phyloP scores from a whole-genome alignment of 1,284 basidiomycete species.

The Leccinum pallidistipes region DNA sequence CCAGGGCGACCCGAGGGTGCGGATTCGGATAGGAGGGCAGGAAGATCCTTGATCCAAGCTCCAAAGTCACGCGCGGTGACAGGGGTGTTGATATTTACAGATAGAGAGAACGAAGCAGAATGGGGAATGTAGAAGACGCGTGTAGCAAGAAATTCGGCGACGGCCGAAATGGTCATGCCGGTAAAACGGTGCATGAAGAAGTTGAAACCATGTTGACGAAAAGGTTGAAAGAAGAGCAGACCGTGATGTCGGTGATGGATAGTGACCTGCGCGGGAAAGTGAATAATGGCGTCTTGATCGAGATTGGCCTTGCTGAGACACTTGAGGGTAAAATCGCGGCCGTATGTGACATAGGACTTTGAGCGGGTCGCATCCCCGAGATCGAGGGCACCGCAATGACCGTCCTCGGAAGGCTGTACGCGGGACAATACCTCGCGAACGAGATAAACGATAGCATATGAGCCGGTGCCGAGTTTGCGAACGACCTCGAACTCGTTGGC shows the following conservation, averaged over 20 bases:
- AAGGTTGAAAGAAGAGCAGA: slow-evolving; percentile 83
- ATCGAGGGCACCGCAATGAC: slow-evolving; percentile 61
- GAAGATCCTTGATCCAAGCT: slow-evolving; percentile 81
- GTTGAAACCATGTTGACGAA: slow-evolving; percentile 73
- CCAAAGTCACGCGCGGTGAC: slow-evolving; percentile 87
- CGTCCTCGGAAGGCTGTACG: slow-evolving; percentile 57
- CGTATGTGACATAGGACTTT: slow-evolving; percentile 55
- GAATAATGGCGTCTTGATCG: slow-evolving; percentile 72
- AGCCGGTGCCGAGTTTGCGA: slow-evolving; percentile 81
- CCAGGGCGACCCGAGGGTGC: slow-evolving; percentile 26
- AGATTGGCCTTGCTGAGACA: slow-evolving; percentile 93
- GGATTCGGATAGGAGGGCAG: slow-evolving; percentile 54
- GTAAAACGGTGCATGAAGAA: slow-evolving; percentile 92
- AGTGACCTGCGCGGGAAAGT: slow-evolving; percentile 57
- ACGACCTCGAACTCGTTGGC: slow-evolving; percentile 81
- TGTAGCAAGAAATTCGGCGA: slow-evolving; percentile 85
- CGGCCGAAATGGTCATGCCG: slow-evolving; percentile 79
- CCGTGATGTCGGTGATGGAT: slow-evolving; percentile 69
- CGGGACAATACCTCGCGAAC: slow-evolving; percentile 82
- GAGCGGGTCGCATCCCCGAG: slow-evolving; percentile 48
- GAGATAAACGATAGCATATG: slow-evolving; percentile 92
- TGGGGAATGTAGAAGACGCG: slow-evolving; percentile 83
- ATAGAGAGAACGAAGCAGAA: slow-evolving; percentile 32
- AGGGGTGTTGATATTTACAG: slow-evolving; percentile 43
- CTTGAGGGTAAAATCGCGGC: slow-evolving; percentile 93